phyloP scores from a whole-genome alignment of 192 early-diverging fungal species.

The Podila epicladia region DNA sequence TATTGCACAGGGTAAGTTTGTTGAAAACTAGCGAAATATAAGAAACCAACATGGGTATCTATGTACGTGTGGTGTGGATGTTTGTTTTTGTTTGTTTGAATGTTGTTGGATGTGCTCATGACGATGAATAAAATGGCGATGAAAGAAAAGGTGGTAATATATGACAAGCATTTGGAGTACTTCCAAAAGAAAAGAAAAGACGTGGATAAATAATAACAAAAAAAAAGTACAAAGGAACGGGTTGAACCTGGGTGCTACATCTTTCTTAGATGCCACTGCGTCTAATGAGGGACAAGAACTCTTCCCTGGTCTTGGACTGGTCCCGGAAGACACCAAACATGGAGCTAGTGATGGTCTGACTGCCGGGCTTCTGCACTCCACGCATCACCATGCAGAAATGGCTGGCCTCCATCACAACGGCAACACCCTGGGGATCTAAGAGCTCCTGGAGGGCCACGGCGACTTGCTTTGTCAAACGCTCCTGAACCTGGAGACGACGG shows the following conservation, averaged over 20 bases:
- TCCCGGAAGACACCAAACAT: constrained; percentile 96
- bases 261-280: constrained; percentile 23
- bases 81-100: too few species aligned
- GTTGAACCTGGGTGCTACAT: neutral
- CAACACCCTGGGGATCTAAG: constrained; percentile 94
- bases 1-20: too few species aligned
- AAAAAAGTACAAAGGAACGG: neutral
- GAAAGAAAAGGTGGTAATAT: neutral
- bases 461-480: constrained; percentile 98
- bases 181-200: neutral
- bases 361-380: constrained; percentile 97
- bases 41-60: too few species aligned
- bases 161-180: neutral
- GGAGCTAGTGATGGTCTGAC: constrained; percentile 90
- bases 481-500: constrained; percentile 96
- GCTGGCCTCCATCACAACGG: constrained; percentile 96
- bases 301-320: constrained; percentile 93
- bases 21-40: too few species aligned
- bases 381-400: constrained; percentile 99
- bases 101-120: too few species aligned
- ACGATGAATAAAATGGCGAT: neutral
- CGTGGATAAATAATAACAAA: neutral
- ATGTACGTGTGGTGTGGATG: too few species aligned
- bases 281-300: constrained; percentile 89
- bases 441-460: constrained; percentile 91